Base-by-base conservation (phyloP, 495 filamentous ascomycete genomes). In the Annulohypoxylon maeteangense region DNA sequence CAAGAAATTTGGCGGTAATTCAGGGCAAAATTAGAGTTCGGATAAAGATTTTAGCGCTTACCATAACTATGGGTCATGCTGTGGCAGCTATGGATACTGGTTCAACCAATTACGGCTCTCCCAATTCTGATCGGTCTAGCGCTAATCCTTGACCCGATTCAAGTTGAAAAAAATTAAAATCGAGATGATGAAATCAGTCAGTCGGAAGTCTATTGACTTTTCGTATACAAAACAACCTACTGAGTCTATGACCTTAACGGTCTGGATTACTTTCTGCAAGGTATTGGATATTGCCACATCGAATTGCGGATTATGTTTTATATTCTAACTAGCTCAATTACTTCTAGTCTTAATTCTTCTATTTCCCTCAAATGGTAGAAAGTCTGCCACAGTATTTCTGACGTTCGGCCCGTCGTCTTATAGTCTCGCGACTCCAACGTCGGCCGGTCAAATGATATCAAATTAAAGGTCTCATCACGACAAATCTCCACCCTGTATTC, bases 401-500 rank as follows among this genome's bases (percentile, higher is more conserved):
- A 55, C 64, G n/a, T 62, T 51, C 32, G 31, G 36, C 40, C 44
- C 42, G 40, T 42, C 59, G 12, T 36, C 23, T 59, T 44, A 40
- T 42, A 54, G 12, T 34, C 23, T 56, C 59, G 45, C 22, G 44
- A 60, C 36, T 51, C 62, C 64, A 54, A 57, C 45, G 42, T 59
- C 66, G 40, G 42, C 44, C 40, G 51, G 47, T 20, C 42, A 59
- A 65, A 58, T 77, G 75, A 77, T 75, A 81, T 82, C 80, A 75
- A 32, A 74, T 61, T 55, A 60, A 55, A 64, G 55, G 53, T 59
- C 64, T 61, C 51, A 65, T 29, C 59, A 4, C 78, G 47, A 77
- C 48, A 75, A 74, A 58, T 70, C 73, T 77, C 69, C 80, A 85
- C 74, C 72, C 82, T 83, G 81, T 83, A 77, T 83, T 74, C 78